phyloP scores from a whole-genome alignment of 2,329 filamentous ascomycete genomes.

The Dothistroma pini region DNA sequence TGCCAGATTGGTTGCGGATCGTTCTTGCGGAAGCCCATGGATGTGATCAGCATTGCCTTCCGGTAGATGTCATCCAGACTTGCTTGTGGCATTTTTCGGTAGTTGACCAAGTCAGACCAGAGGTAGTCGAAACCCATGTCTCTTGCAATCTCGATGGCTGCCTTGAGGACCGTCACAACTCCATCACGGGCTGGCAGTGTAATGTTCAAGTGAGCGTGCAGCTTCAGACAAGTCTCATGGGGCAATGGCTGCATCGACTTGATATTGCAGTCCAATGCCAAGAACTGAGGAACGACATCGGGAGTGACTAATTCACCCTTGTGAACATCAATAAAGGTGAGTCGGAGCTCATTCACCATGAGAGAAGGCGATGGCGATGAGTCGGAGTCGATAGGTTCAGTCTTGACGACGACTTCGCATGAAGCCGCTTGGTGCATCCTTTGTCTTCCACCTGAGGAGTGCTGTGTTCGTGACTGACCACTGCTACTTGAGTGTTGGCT shows the following conservation, averaged over 20 bases:
- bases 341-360: too few relatives aligned
- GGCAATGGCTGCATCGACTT: background rate
- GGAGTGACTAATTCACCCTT: background rate
- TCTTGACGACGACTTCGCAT: background rate
- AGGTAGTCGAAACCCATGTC: constrained; percentile 15
- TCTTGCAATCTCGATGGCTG: constrained; percentile 9
- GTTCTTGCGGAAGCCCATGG: background rate
- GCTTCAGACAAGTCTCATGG: background rate
- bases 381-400: background rate
- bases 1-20: constrained; percentile 4
- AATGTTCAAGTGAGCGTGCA: background rate
- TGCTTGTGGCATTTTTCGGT: constrained; percentile 3
- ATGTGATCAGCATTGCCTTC: constrained; percentile 11
- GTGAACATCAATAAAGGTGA: background rate
- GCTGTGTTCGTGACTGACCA: background rate
- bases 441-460: background rate
- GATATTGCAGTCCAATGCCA: background rate
- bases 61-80: constrained; percentile 2
- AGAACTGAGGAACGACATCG: background rate
- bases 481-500: background rate
- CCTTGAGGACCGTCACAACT: background rate
- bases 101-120: constrained; percentile 16
- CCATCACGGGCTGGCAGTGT: background rate
- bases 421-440: background rate
- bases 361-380: background rate